Evolutionary conservation across 495 filamentous ascomycete genomes (phyloP).

Genomic region (Alectoria sarmentosa): DNA sequence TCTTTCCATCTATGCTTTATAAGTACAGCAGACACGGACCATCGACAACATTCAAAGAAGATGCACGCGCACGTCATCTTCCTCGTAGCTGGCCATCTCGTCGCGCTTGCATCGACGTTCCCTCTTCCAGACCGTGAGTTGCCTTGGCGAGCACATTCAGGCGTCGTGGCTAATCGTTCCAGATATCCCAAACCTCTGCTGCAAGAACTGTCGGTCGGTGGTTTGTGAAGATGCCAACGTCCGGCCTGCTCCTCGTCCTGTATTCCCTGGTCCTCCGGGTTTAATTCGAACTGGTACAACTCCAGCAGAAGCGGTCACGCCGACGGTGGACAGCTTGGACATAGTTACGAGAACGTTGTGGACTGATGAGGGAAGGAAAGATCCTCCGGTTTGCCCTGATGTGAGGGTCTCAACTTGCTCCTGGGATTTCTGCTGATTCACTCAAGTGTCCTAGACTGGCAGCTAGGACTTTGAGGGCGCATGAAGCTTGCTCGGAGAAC

Average conservation of each 20-base stretch:
- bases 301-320: neutral
- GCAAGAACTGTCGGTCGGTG: neutral
- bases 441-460: neutral
- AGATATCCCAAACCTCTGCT: neutral
- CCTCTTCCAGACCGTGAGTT: neutral
- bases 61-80: neutral
- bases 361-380: neutral
- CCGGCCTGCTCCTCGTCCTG: neutral
- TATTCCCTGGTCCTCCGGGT: neutral
- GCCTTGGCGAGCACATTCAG: neutral
- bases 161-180: neutral
- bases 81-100: neutral
- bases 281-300: neutral
- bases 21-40: neutral
- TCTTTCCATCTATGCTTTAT: neutral
- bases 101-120: neutral
- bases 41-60: neutral
- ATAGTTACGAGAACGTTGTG: neutral
- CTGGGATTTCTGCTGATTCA: neutral
- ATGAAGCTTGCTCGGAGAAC: neutral
- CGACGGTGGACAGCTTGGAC: neutral
- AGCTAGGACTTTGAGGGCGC: neutral
- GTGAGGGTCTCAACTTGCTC: neutral
- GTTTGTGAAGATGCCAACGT: neutral
- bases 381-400: neutral